phyloP scores from a whole-genome alignment of 176 grass and related monocot species.

The Olyra latifolia region DNA sequence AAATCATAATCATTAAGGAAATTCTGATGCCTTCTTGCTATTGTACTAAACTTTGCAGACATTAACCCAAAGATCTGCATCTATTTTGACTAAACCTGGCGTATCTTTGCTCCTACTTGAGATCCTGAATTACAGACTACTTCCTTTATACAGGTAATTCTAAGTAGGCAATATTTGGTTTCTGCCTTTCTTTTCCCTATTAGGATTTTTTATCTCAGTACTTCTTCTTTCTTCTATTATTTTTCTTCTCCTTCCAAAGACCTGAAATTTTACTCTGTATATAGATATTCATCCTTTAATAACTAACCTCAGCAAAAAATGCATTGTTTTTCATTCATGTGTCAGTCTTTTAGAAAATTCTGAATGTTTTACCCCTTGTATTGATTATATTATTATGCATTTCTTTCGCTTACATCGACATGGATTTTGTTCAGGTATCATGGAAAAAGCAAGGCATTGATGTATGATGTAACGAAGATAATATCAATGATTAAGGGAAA shows the following conservation, averaged over 20 bases:
- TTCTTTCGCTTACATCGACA: conserved; percentile 22
- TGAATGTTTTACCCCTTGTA: conserved; percentile 4
- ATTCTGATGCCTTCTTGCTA: conserved; percentile 2
- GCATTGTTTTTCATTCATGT: not conserved
- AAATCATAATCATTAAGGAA: conserved; percentile 12
- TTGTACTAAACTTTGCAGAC: conserved; percentile 61
- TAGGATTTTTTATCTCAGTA: not conserved
- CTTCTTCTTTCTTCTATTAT: conserved; percentile 20
- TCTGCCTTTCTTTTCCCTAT: not conserved
- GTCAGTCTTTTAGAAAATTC: not conserved
- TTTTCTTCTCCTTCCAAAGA: conserved; percentile 3
- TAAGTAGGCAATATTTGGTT: conserved; percentile 20
- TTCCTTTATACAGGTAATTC: conserved; percentile 86
- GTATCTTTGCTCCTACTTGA: conserved; percentile 93
- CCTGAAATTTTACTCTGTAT: not conserved
- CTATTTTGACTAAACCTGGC: conserved; percentile 92
- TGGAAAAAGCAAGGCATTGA: conserved; percentile 97
- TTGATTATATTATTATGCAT: conserved; percentile 13
- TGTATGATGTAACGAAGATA: conserved; percentile 99
- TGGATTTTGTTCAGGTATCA: conserved; percentile 62
- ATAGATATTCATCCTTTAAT: conserved; percentile 1
- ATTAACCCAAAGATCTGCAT: conserved; percentile 88
- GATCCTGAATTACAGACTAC: conserved; percentile 97
- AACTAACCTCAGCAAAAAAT: not conserved
- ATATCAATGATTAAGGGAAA: conserved; percentile 97